Percentiles rank a stretch among this genome's conserved stretches.
phyloP scores from a whole-genome alignment of 1,284 basidiomycete species.

The Flammula alnicola region DNA sequence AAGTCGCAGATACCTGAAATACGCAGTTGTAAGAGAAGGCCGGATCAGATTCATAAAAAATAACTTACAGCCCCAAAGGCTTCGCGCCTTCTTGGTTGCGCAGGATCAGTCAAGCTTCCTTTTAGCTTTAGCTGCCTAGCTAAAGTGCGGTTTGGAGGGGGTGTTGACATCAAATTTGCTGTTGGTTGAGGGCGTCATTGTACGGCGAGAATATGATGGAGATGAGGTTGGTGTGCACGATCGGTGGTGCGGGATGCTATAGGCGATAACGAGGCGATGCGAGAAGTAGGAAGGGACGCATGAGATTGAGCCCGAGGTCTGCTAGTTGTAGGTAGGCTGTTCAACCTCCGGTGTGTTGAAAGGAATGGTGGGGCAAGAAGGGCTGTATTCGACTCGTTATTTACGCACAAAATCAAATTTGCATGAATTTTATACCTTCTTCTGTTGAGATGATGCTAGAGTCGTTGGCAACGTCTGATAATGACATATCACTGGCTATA shows the following conservation, averaged over 20 bases:
- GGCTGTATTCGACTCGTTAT: too few relatives aligned
- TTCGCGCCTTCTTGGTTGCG: slow-evolving; percentile 66
- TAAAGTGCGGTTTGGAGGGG: slow-evolving; percentile 66
- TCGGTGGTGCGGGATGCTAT: slow-evolving; percentile 28
- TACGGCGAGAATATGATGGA: slow-evolving; percentile 38
- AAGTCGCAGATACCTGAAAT: slow-evolving; percentile 35
- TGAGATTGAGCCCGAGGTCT: slow-evolving; percentile 61
- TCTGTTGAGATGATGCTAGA: slow-evolving; percentile 44
- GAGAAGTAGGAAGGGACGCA: slow-evolving; percentile 37
- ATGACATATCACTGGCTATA: slow-evolving; percentile 51
- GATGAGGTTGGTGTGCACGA: slow-evolving; percentile 33
- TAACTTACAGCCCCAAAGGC: slow-evolving; percentile 50
- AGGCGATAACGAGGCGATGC: slow-evolving; percentile 35
- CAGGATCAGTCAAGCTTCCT: slow-evolving; percentile 74
- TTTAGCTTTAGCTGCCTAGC: slow-evolving; percentile 62
- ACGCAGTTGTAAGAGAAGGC: slow-evolving; percentile 6
- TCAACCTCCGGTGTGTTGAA: slow-evolving; percentile 55
- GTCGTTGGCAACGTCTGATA: slow-evolving; percentile 48
- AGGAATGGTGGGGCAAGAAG: slow-evolving; percentile 66
- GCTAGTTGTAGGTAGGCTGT: slow-evolving; percentile 24
- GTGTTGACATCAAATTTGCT: slow-evolving; percentile 57
- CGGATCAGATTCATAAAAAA: slow-evolving; percentile 9
- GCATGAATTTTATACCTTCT: too few relatives aligned
- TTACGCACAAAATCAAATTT: too few relatives aligned
- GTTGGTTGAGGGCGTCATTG: slow-evolving; percentile 33